Base-by-base conservation (phyloP, 164 flowering plant species). In the Cinnamomum micranthum region DNA sequence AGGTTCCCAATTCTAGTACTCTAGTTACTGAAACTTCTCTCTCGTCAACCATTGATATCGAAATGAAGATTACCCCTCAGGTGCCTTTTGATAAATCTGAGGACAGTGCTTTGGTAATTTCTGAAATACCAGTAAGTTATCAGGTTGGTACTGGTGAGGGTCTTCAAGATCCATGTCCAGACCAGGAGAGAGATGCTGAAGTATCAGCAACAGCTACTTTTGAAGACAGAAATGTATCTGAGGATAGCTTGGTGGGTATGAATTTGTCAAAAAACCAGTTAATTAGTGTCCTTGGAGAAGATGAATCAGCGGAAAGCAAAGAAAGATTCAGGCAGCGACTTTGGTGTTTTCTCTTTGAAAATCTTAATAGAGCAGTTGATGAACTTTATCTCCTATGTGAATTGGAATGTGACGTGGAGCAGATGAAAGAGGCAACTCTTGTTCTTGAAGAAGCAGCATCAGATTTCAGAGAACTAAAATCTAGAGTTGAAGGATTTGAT, bases 301-400 rank as follows among this genome's bases (percentile, higher is more conserved):
- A 73, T 71, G 89, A 81, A 66, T 73, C 82, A 9, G 84, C 84
- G 78, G 98, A 90, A 85, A 90, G 95, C 83, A 94, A 92, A 82
- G 98, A 94, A 86, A 87, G 97, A 81, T 94, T 94, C 82, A 83
- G 98, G 81, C 84, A 92, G 78, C 91, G 96, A 55, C 92, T 94
- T 74, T 94, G 97, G 97, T 88, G 92, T 76, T 92, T 90, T 84
- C 87, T 94, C 50, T 94, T 94, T 84, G 97, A 91, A 81, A 94
- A 92, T 83, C 95, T 94, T 72, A 94, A 92, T 79, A 87, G 98
- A 87, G 94, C 97, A 47, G 90, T 94, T 25, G 98, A 94, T 85
- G 97, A 94, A 79, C 91, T 94, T 58, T 94, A 94, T 87, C 93
- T 92, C 78, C 88, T 94, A 25, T 94, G 98, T 80, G 98, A 94